Percentiles rank a stretch among this genome's conserved stretches.
Evolutionary conservation across 176 grass and related monocot species (phyloP).

Genomic region (Oryza coarctata): DNA sequence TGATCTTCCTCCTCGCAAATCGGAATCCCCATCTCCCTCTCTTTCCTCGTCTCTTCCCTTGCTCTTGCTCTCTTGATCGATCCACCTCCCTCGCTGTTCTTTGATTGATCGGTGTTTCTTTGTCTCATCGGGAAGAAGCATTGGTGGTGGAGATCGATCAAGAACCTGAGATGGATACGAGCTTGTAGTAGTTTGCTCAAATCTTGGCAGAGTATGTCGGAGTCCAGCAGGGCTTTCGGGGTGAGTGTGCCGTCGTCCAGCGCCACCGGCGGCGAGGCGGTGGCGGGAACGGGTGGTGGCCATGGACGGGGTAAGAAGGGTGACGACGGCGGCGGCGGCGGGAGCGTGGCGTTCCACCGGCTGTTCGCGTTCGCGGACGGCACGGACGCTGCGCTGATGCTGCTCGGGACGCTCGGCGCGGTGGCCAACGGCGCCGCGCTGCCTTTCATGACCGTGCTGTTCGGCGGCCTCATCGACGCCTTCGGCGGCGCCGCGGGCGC

Average conservation of each 20-base stretch:
- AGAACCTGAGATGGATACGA: not conserved
- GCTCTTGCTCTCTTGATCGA: not conserved
- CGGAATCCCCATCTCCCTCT: not conserved
- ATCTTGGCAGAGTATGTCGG: conserved; percentile 25
- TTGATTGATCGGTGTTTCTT: not conserved
- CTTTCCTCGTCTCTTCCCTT: not conserved
- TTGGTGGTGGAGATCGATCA: not conserved
- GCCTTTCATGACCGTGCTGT: conserved; percentile 62
- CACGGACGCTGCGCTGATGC: conserved; percentile 47
- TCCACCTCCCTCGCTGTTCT: not conserved
- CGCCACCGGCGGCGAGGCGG: not conserved
- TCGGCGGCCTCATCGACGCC: conserved; percentile 51
- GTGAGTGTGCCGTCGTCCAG: conserved; percentile 10
- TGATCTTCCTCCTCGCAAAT: not conserved
- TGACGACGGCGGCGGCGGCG: not conserved
- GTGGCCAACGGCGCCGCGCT: conserved; percentile 53
- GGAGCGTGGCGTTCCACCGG: conserved; percentile 52
- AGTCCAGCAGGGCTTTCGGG: conserved; percentile 41
- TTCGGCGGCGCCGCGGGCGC: conserved; percentile 52
- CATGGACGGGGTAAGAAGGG: not conserved
- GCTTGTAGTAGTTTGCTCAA: not conserved
- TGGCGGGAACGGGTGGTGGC: not conserved
- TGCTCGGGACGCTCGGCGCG: conserved; percentile 50
- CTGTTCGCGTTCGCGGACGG: conserved; percentile 61
- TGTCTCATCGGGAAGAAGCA: not conserved